phyloP scores from a whole-genome alignment of 106 monocot species.

The Ottelia alismoides region DNA sequence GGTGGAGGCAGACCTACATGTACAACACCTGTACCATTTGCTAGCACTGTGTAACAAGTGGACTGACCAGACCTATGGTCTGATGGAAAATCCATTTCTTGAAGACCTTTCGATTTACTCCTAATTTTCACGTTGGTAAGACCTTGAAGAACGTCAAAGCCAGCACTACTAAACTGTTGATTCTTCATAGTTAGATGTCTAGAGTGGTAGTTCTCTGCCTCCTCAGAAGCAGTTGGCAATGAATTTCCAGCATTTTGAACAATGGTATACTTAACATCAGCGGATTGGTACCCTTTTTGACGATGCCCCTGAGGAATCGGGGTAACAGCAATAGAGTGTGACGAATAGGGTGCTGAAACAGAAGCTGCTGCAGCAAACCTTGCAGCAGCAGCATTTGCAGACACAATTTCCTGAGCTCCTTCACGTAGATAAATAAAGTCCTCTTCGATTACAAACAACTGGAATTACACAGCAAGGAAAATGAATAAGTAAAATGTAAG shows the following conservation, averaged over 20 bases:
- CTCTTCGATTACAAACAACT: constrained; percentile 93
- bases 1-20: constrained; percentile 10
- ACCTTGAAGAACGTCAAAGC: constrained; percentile 26
- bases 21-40: constrained; percentile 27
- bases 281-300: constrained; percentile 26
- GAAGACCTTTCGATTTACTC: constrained; percentile 28
- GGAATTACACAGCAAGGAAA: constrained; percentile 19
- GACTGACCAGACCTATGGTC: too few species aligned
- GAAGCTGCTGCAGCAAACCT: constrained; percentile 84
- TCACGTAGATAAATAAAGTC: constrained; percentile 92
- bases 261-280: constrained; percentile 27
- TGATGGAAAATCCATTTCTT: too few species aligned
- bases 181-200: too few species aligned
- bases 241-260: constrained; percentile 9
- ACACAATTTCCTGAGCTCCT: constrained; percentile 91
- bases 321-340: constrained; percentile 84
- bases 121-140: constrained; percentile 35
- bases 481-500: not conserved
- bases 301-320: constrained; percentile 81
- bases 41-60: constrained; percentile 6
- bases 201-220: too few species aligned
- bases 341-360: constrained; percentile 46
- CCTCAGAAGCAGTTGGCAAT: constrained; percentile 5
- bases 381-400: constrained; percentile 86
- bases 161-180: constrained; percentile 39